phyloP scores from a whole-genome alignment of 371 early-diverging fungal species.

The Mucor racemosus region DNA sequence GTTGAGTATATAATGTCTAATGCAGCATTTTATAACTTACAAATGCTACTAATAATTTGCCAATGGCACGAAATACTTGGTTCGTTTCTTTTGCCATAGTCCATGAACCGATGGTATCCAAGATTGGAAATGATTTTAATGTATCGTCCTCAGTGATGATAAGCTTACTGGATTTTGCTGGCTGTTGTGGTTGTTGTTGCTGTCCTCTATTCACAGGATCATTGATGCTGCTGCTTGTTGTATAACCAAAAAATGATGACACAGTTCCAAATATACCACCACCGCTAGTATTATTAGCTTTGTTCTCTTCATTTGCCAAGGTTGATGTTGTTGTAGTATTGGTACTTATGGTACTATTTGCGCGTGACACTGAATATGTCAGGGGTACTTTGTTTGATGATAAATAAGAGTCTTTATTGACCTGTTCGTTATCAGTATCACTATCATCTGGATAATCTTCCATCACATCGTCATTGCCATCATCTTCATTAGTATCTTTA shows the following conservation, averaged over 20 bases:
- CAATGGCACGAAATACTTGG: constrained; percentile 69
- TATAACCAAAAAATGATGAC: constrained; percentile 19
- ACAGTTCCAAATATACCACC: constrained; percentile 16
- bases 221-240: background rate
- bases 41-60: constrained; percentile 68
- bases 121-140: constrained; percentile 31
- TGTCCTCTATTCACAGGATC: background rate
- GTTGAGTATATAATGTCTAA: background rate
- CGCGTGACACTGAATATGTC: constrained; percentile 26
- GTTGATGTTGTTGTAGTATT: background rate
- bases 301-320: background rate
- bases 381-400: constrained; percentile 6
- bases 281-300: background rate
- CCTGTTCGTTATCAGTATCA: constrained; percentile 15
- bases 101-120: constrained; percentile 53
- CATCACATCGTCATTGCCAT: constrained; percentile 10
- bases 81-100: constrained; percentile 64
- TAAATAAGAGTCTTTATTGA: background rate
- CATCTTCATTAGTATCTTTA: background rate
- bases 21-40: constrained; percentile 41
- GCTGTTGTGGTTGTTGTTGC: background rate
- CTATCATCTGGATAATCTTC: constrained; percentile 29
- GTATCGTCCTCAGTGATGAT: constrained; percentile 32
- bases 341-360: constrained; percentile 6
- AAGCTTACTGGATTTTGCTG: constrained; percentile 15